Base-by-base conservation (phyloP, 768 basidiomycete species). In the Filobasidium floriforme region DNA sequence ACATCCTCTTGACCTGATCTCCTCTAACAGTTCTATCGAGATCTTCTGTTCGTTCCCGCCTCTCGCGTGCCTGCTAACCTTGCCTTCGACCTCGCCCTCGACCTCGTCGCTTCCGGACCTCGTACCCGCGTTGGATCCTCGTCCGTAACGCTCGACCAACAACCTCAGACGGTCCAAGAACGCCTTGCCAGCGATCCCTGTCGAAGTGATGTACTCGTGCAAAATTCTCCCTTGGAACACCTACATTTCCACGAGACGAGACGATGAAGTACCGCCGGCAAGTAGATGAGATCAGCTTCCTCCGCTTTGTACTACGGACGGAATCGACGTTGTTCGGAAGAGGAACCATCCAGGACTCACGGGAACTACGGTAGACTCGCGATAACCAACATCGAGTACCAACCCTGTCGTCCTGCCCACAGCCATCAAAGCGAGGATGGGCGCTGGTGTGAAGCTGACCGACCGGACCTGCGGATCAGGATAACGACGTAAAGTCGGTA, bases 381-480 rank as follows among this genome's bases (percentile, higher is more conserved):
- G 82, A 76, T 94, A 87, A 0, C 96, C 96, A 70, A 87, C 88
- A 74, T 99, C 96, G 1, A 98, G 80, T 0, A 98, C 94, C 15
- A 99, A 84, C 7, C 94, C 96, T 1, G 92, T 93, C 70, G 92
- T 88, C 66, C 90, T 82, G 12, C 96, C 96, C 7, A 87, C 85
- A 1, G 92, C 87, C 67, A 96, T 82, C 15, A 98, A 81, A 3
- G 92, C 85, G 19, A 97, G 84, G 0, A 98, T 80, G 71, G 90
- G 90, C 64, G 90, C 88, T 18, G 90, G 88, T 0, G 89, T 88
- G 79, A 98, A 99, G 1, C 92, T 94, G 69, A 99, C 83, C 7
- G 90, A 92, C 7, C 92, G 94, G 32, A 96, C 89, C 92, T 96
- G 75, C 11, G 19, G 28, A 44, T 41, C 11, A 22, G 10, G 12